phyloP scores from a whole-genome alignment of 2,329 filamentous ascomycete species.

The Hypoxylon sp. region DNA sequence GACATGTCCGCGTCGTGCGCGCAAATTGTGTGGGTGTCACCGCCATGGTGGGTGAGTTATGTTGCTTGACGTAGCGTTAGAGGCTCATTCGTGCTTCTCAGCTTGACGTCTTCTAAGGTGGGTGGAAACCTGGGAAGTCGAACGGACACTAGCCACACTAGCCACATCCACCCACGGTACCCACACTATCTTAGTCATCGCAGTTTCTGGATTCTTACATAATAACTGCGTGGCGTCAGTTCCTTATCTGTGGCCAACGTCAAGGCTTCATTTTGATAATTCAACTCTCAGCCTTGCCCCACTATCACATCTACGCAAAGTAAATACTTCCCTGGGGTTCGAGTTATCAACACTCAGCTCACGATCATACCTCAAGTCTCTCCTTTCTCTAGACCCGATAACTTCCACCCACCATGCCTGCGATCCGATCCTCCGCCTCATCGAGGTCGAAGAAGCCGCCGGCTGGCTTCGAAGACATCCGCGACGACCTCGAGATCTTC shows the following conservation, averaged over 20 bases:
- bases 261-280: slow-evolving; percentile 39
- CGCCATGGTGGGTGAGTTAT: slow-evolving; percentile 75
- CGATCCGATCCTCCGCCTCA: slow-evolving; percentile 77
- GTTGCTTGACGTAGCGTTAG: slow-evolving; percentile 51
- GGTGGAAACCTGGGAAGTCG: slow-evolving; percentile 24
- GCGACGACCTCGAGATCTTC: slow-evolving; percentile 88
- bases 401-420: slow-evolving; percentile 69
- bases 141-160: slow-evolving; percentile 44
- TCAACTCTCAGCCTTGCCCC: slow-evolving; percentile 53
- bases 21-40: slow-evolving; percentile 95
- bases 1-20: slow-evolving; percentile 83
- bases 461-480: slow-evolving; percentile 89
- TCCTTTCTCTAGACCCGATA: not conserved
- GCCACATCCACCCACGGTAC: not conserved
- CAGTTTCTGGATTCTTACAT: not conserved
- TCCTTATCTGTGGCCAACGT: slow-evolving; percentile 12
- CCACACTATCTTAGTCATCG: slow-evolving; percentile 43
- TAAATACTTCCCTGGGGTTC: slow-evolving; percentile 8
- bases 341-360: slow-evolving; percentile 1
- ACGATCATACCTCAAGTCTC: slow-evolving; percentile 1
- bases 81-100: slow-evolving; percentile 54
- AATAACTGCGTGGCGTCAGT: slow-evolving; percentile 12
- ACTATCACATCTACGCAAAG: slow-evolving; percentile 45
- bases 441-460: slow-evolving; percentile 83
- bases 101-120: slow-evolving; percentile 43